These are phyloP conservation scores for Verticillium nubilum DNA, from an alignment of 2,329 filamentous ascomycete species.

Conservation along the genomic window DNA sequence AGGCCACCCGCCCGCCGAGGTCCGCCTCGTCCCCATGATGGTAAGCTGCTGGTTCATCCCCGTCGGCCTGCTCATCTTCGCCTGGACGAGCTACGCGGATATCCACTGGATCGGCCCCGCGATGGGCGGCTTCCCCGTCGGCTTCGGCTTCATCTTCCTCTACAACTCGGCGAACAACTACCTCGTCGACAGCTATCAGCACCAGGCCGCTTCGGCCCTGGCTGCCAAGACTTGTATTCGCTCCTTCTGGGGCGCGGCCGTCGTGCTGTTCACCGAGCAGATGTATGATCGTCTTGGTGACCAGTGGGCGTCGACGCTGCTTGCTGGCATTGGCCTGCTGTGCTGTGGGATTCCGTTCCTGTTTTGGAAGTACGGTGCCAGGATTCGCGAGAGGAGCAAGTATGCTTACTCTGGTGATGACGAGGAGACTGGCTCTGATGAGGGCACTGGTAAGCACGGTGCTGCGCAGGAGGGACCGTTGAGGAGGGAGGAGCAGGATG, in stretches of 20 bases:
- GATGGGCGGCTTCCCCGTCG: conserved; percentile 66
- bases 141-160: conserved; percentile 78
- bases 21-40: conserved; percentile 80
- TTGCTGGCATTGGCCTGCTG: conserved; percentile 68
- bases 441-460: conserved; percentile 29
- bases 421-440: conserved; percentile 28
- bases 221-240: conserved; percentile 78
- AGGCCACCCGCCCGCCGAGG: conserved; percentile 71
- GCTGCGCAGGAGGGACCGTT: conserved; percentile 16
- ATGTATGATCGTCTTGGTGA: conserved; percentile 71
- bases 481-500: conserved; percentile 26
- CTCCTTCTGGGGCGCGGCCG: conserved; percentile 72
- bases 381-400: conserved; percentile 62
- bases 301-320: conserved; percentile 69
- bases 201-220: conserved; percentile 74
- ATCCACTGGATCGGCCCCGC: conserved; percentile 68
- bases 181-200: conserved; percentile 57
- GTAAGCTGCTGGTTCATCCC: conserved; percentile 66
- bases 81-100: conserved; percentile 57
- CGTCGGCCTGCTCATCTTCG: conserved; percentile 53
- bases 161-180: conserved; percentile 78
- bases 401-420: conserved; percentile 67
- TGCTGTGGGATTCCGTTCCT: conserved; percentile 80
- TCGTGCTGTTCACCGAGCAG: conserved; percentile 75
- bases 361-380: conserved; percentile 73